Conservation (phyloP, 208 protist genomes). For the Trypanosoma scelopori region DNA sequence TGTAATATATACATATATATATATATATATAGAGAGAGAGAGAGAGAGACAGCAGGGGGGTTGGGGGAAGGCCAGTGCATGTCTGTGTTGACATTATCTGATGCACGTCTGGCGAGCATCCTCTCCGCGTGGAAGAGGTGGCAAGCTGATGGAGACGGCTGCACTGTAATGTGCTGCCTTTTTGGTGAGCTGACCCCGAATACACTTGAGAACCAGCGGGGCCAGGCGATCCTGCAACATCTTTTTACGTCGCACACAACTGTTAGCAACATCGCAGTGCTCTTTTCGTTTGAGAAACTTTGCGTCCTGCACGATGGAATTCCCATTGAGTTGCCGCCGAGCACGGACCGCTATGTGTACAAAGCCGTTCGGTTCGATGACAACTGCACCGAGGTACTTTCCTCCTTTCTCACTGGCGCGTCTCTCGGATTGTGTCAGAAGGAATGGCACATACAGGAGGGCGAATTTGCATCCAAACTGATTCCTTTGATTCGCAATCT, state of each 20-base stretch:
- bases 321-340: slow-evolving; percentile 26
- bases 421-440: slow-evolving; percentile 58
- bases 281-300: slow-evolving; percentile 42
- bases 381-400: slow-evolving; percentile 12
- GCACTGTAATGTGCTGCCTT: slow-evolving; percentile 50
- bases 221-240: slow-evolving; percentile 80
- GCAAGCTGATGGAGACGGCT: slow-evolving; percentile 29
- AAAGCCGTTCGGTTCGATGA: slow-evolving; percentile 13
- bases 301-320: slow-evolving; percentile 46
- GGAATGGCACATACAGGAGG: slow-evolving; percentile 80
- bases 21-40: background rate
- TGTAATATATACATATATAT: slow-evolving; percentile 5
- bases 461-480: slow-evolving; percentile 50
- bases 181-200: slow-evolving; percentile 63
- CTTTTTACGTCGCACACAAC: slow-evolving; percentile 49
- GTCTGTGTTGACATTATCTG: slow-evolving; percentile 42
- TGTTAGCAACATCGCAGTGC: slow-evolving; percentile 47
- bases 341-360: slow-evolving; percentile 22
- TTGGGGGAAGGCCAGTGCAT: slow-evolving; percentile 11
- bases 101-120: slow-evolving; percentile 34
- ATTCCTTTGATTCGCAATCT: slow-evolving; percentile 30
- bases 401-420: slow-evolving; percentile 31
- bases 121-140: slow-evolving; percentile 42
- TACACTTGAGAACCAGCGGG: slow-evolving; percentile 83
- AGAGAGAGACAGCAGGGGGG: too few species aligned